A percentile compares a stretch with the other conserved stretches of the same genome.
Conservation (phyloP, 2,329 filamentous ascomycete species). For the Xylaria multiplex region DNA sequence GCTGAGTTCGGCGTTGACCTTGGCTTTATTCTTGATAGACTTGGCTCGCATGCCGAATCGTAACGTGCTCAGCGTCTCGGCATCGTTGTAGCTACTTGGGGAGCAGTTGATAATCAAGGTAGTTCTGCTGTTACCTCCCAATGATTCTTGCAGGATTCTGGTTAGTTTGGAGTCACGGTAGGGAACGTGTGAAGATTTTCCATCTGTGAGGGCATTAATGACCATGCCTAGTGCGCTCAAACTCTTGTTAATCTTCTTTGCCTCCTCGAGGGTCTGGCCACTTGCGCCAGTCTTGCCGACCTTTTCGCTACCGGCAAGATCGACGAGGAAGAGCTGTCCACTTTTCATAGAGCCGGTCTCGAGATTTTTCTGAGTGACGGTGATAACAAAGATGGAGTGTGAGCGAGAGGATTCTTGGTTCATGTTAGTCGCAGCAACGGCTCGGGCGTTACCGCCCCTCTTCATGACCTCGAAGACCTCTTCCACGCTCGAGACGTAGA, state of each 20-base stretch:
- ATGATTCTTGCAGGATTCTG: constrained; percentile 93
- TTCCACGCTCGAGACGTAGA: constrained; percentile 93
- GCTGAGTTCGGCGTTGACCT: constrained; percentile 98
- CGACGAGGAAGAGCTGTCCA: constrained; percentile 95
- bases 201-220: constrained; percentile 96
- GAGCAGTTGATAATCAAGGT: constrained; percentile 99
- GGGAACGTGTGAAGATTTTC: constrained; percentile 94
- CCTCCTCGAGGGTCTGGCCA: constrained; percentile 95
- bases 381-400: constrained; percentile 97
- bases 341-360: constrained; percentile 96
- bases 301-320: constrained; percentile 98
- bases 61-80: constrained; percentile 90
- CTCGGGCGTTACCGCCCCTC: constrained; percentile 86
- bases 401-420: constrained; percentile 98
- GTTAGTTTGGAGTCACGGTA: constrained; percentile 99
- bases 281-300: constrained; percentile 98
- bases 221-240: constrained; percentile 98
- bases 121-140: constrained; percentile 98
- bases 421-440: constrained; percentile 98
- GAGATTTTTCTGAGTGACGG: constrained; percentile 96
- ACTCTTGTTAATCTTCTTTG: constrained; percentile 99
- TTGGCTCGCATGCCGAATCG: constrained; percentile 97
- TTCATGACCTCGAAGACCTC: constrained; percentile 98
- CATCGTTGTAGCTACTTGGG: constrained; percentile 98
- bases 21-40: constrained; percentile 99